A percentile compares a stretch with the other conserved stretches of the same genome.
These are phyloP conservation scores for Tricholoma matsutake DNA, from an alignment of 768 basidiomycete species.

Conservation along the genomic window DNA sequence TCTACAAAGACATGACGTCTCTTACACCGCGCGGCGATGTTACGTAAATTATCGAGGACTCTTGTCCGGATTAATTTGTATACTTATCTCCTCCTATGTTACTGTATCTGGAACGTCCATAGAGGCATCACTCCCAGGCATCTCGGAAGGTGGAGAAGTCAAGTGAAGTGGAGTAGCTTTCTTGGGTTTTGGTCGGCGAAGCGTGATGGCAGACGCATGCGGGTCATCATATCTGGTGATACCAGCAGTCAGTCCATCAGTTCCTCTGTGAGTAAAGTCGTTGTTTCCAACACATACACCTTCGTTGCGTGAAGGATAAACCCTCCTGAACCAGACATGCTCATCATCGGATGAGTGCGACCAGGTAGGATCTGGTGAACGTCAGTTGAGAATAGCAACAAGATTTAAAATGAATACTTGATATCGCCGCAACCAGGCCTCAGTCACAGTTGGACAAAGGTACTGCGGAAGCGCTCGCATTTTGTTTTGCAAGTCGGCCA, in stretches of 20 bases:
- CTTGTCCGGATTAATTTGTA: conserved; percentile 8
- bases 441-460: conserved; percentile 77
- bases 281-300: conserved; percentile 49
- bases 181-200: conserved; percentile 42
- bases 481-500: conserved; percentile 74
- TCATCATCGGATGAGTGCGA: conserved; percentile 94
- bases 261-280: neutral
- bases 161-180: conserved; percentile 22
- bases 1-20: conserved; percentile 13
- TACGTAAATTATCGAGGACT: conserved; percentile 23
- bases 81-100: conserved; percentile 10
- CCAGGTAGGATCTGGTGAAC: conserved; percentile 75
- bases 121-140: conserved; percentile 3
- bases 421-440: conserved; percentile 86
- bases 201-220: conserved; percentile 48
- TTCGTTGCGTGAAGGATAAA: conserved; percentile 84
- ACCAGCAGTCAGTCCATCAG: neutral
- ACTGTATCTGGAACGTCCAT: conserved; percentile 9
- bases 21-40: neutral
- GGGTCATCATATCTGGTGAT: conserved; percentile 62
- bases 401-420: conserved; percentile 45
- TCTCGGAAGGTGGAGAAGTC: neutral
- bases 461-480: conserved; percentile 65
- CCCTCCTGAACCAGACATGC: conserved; percentile 83
- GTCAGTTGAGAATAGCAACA: neutral